A percentile compares a stretch with the other conserved stretches of the same genome.
Conservation (phyloP, 495 filamentous ascomycete species). For the Stereocaulon alpinum region DNA sequence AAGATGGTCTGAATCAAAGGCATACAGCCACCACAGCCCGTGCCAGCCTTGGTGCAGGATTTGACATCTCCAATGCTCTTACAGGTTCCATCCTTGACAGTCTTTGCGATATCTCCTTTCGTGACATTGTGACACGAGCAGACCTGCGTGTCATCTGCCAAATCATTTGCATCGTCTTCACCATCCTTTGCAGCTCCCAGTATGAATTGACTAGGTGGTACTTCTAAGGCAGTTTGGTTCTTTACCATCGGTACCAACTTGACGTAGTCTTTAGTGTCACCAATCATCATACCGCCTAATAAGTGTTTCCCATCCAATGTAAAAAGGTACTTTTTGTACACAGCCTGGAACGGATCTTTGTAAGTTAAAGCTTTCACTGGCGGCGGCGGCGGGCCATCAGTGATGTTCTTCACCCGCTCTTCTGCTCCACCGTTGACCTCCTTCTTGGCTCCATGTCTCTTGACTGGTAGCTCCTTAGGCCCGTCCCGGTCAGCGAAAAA, state of each 20-base stretch:
- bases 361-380: conserved; percentile 82
- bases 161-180: conserved; percentile 60
- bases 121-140: conserved; percentile 96
- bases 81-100: conserved; percentile 72
- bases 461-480: conserved; percentile 60
- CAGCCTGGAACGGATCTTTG: conserved; percentile 84
- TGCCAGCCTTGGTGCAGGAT: conserved; percentile 89
- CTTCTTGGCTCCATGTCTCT: conserved; percentile 28
- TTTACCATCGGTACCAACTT: conserved; percentile 94
- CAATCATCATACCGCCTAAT: conserved; percentile 97
- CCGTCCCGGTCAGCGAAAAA: conserved; percentile 92
- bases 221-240: conserved; percentile 68
- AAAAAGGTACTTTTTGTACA: conserved; percentile 96
- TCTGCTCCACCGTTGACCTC: conserved; percentile 26
- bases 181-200: conserved; percentile 66
- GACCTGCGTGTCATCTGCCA: conserved; percentile 79
- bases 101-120: conserved; percentile 69
- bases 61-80: conserved; percentile 83
- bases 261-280: conserved; percentile 88
- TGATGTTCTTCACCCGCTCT: conserved; percentile 37
- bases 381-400: conserved; percentile 42
- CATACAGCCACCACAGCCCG: conserved; percentile 90
- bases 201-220: conserved; percentile 84
- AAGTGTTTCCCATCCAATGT: conserved; percentile 87
- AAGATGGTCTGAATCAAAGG: conserved; percentile 88